phyloP scores from a whole-genome alignment of 495 filamentous ascomycete genomes.

The Articulospora tetracladia region DNA sequence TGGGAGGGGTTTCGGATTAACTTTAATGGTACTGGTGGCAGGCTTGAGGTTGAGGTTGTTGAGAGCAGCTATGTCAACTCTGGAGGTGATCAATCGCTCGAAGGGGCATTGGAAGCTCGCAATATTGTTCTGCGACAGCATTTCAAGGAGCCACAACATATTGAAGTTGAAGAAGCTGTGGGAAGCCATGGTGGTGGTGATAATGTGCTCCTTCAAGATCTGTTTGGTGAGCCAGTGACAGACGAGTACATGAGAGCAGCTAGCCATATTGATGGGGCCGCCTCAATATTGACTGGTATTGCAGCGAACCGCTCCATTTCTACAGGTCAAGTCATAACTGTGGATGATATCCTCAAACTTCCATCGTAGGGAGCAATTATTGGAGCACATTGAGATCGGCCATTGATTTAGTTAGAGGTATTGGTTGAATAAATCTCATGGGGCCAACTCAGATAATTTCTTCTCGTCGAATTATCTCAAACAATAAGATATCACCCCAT shows the following conservation, averaged over 20 bases:
- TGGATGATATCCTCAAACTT: too few relatives aligned
- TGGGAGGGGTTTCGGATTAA: slow-evolving; percentile 45
- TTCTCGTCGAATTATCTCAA: too few relatives aligned
- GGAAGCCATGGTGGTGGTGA: slow-evolving; percentile 45
- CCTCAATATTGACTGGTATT: slow-evolving; percentile 53
- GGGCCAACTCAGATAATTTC: too few relatives aligned
- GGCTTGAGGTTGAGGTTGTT: slow-evolving; percentile 46
- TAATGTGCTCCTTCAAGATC: slow-evolving; percentile 38
- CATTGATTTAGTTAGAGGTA: too few relatives aligned
- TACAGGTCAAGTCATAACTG: too few relatives aligned
- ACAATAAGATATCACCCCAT: too few relatives aligned
- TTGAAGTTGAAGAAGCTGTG: slow-evolving; percentile 34
- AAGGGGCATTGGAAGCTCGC: slow-evolving; percentile 37
- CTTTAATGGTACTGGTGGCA: slow-evolving; percentile 42
- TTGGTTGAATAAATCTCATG: too few relatives aligned
- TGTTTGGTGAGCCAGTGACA: slow-evolving; percentile 36
- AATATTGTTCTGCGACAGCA: slow-evolving; percentile 34
- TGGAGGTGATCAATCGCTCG: slow-evolving; percentile 39
- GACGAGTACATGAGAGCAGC: slow-evolving; percentile 39
- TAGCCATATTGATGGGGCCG: slow-evolving; percentile 49
- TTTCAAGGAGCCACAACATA: slow-evolving; percentile 40
- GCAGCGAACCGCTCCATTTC: slow-evolving; percentile 54
- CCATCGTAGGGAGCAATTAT: too few relatives aligned
- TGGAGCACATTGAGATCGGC: too few relatives aligned
- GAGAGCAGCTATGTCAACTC: slow-evolving; percentile 47